These are phyloP conservation scores for Gliomastix tumulicola DNA, from an alignment of 2,329 filamentous ascomycete genomes.

Conservation along the genomic window DNA sequence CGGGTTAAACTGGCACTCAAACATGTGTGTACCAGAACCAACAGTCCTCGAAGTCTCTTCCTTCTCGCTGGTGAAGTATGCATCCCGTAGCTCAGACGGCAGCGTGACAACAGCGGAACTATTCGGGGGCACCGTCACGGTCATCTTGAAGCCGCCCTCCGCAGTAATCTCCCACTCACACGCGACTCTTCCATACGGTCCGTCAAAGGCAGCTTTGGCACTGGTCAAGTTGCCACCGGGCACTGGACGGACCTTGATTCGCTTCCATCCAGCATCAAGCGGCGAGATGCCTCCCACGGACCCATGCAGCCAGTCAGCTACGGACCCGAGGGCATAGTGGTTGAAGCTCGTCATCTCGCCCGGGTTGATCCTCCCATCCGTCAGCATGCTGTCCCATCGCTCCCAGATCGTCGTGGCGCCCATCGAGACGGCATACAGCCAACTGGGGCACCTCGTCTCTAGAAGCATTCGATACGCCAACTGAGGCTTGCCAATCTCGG, in stretches of 20 bases:
- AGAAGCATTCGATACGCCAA: slow-evolving; percentile 40
- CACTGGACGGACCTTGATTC: slow-evolving; percentile 21
- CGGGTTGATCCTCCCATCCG: slow-evolving; percentile 34
- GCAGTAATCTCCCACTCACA: slow-evolving; percentile 17
- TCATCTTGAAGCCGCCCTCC: slow-evolving; percentile 9
- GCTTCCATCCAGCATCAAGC: slow-evolving; percentile 30
- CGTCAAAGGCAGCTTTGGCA: slow-evolving; percentile 16
- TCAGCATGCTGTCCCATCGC: slow-evolving; percentile 39
- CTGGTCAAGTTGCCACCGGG: slow-evolving; percentile 26
- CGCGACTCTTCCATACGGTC: slow-evolving; percentile 21
- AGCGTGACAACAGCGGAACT: slow-evolving; percentile 7
- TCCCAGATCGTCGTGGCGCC: slow-evolving; percentile 42
- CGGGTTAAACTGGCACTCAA: neutral
- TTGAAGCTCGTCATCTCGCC: slow-evolving; percentile 40
- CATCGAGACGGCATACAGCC: slow-evolving; percentile 40
- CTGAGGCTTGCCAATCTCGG: slow-evolving; percentile 14
- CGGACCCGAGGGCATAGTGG: slow-evolving; percentile 41
- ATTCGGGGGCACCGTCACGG: slow-evolving; percentile 12
- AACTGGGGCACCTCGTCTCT: slow-evolving; percentile 33
- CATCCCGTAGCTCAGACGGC: slow-evolving; percentile 4
- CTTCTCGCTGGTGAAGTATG: neutral
- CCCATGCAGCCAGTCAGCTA: slow-evolving; percentile 38
- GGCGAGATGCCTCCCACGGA: slow-evolving; percentile 31
- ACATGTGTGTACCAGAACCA: neutral
- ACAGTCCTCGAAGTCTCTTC: neutral